Conservation (phyloP, 805 yeast species). For the Nakazawaea pomicola region DNA sequence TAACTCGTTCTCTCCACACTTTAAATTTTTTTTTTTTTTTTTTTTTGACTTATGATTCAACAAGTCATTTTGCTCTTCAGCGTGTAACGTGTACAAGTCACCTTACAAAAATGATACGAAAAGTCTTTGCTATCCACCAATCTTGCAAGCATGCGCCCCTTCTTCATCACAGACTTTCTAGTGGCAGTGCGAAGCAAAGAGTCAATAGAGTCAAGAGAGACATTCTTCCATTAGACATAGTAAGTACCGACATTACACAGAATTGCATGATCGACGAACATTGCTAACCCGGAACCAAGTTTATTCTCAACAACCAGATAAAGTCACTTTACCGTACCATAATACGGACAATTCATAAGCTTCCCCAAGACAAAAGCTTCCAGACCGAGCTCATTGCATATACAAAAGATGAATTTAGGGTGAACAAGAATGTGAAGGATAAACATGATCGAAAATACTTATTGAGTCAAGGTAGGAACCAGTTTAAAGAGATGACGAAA, state of each 20-base stretch:
- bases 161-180: no score
- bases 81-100: no score
- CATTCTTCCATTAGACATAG: not conserved
- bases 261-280: not conserved
- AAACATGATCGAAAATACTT: slow-evolving; percentile 22
- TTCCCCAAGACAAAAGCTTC: slow-evolving; percentile 20
- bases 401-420: slow-evolving; percentile 27
- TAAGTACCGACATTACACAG: not conserved
- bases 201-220: not conserved
- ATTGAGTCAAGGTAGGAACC: slow-evolving; percentile 27
- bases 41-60: no score
- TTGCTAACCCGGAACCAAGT: slow-evolving; percentile 18
- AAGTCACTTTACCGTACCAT: slow-evolving; percentile 27
- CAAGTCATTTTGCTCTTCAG: no score
- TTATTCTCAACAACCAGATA: slow-evolving; percentile 24
- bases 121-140: no score
- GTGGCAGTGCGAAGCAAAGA: no score
- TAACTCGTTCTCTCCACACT: no score
- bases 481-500: slow-evolving; percentile 22
- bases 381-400: slow-evolving; percentile 21
- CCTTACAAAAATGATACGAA: no score
- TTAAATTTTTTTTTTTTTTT: no score
- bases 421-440: slow-evolving; percentile 21
- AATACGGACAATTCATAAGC: slow-evolving; percentile 21
- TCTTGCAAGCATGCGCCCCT: no score